phyloP scores from a whole-genome alignment of 1,139 yeast species.

The Sugiyamaella xylanicola region DNA sequence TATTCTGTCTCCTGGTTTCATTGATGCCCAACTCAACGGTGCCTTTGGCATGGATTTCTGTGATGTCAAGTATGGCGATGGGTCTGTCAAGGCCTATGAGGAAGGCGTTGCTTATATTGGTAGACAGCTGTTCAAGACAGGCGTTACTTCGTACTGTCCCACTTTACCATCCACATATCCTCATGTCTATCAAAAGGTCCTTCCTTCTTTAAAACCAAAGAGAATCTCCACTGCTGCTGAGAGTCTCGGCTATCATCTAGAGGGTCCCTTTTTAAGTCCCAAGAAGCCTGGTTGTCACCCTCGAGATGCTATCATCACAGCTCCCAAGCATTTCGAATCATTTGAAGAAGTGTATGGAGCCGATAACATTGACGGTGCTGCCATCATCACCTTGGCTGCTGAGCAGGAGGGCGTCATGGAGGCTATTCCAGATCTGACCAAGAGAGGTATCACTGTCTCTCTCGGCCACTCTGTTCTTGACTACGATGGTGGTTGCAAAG shows the following conservation, averaged over 20 bases:
- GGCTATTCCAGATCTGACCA: constrained; percentile 48
- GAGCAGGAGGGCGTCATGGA: constrained; percentile 59
- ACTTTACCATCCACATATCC: constrained; percentile 61
- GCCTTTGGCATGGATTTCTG: constrained; percentile 62
- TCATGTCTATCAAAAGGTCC: constrained; percentile 54
- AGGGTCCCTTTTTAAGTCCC: constrained; percentile 62
- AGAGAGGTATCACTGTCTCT: constrained; percentile 49
- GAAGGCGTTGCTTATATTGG: constrained; percentile 33
- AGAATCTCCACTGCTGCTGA: constrained; percentile 50
- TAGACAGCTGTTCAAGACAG: constrained; percentile 50
- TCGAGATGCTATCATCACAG: constrained; percentile 55
- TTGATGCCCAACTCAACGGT: constrained; percentile 66
- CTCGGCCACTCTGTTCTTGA: constrained; percentile 61
- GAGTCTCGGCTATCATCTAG: constrained; percentile 64
- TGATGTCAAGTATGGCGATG: constrained; percentile 45
- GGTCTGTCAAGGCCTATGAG: constrained; percentile 39
- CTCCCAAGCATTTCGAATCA: constrained; percentile 46
- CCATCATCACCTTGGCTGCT: constrained; percentile 64
- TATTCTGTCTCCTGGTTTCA: constrained; percentile 59
- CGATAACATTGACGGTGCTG: constrained; percentile 48
- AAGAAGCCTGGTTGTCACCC: constrained; percentile 67
- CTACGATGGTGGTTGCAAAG: constrained; percentile 53
- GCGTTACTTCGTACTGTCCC: constrained; percentile 63
- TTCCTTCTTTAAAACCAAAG: constrained; percentile 51
- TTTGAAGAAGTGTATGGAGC: constrained; percentile 53